A percentile compares a stretch with the other conserved stretches of the same genome.
These are phyloP conservation scores for Melocanna baccifera DNA, from an alignment of 176 grass and related monocot species.

Conservation along the genomic window DNA sequence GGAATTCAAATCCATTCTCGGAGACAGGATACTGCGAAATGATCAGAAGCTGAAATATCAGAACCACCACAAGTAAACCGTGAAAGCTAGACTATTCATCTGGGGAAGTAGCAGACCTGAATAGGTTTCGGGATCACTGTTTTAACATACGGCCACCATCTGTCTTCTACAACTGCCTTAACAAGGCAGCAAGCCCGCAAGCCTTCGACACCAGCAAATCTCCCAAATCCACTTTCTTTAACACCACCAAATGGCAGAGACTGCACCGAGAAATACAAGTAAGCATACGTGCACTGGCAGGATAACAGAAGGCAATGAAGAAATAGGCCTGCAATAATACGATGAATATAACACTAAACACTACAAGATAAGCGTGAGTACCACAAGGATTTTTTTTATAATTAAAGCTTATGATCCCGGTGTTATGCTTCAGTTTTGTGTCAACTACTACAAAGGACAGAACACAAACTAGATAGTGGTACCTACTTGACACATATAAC, in stretches of 20 bases:
- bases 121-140: constrained; percentile 94
- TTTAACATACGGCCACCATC: constrained; percentile 91
- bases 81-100: neutral
- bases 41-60: neutral
- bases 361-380: neutral
- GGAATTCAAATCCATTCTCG: constrained; percentile 88
- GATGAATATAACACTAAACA: neutral
- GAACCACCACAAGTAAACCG: constrained; percentile 4
- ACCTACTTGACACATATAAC: constrained; percentile 97
- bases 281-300: neutral
- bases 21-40: constrained; percentile 77
- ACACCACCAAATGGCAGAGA: constrained; percentile 96
- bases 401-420: neutral
- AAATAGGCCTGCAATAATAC: neutral
- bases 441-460: neutral
- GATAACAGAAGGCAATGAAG: constrained; percentile 5
- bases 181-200: constrained; percentile 93
- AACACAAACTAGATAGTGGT: neutral
- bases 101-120: constrained; percentile 53
- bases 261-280: constrained; percentile 35
- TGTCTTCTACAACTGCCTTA: constrained; percentile 91
- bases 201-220: constrained; percentile 94
- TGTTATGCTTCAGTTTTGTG: neutral
- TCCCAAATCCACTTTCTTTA: constrained; percentile 95
- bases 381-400: neutral